Conservation (phyloP, 345 rosid species). For the Dipteronia sinensis region DNA sequence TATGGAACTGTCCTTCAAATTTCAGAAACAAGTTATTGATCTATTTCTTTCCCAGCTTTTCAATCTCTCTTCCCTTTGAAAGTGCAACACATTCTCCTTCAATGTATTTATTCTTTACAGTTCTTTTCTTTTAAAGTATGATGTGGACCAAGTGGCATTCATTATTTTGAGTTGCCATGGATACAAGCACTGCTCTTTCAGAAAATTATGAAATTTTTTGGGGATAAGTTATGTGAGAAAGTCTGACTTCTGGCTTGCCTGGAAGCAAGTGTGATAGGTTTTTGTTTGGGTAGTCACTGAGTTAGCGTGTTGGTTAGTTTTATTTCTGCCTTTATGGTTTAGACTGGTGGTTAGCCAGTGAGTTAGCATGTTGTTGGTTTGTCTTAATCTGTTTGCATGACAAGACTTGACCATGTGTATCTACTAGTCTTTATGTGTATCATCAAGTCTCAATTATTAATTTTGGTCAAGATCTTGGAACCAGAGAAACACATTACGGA, state of each 20-base stretch:
- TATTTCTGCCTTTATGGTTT: background rate
- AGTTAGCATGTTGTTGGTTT: background rate
- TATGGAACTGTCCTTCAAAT: background rate
- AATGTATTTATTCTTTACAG: background rate
- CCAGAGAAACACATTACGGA: background rate
- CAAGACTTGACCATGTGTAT: background rate
- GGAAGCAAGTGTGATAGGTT: background rate
- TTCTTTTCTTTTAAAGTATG: background rate
- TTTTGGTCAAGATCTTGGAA: constrained; percentile 16
- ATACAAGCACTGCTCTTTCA: background rate
- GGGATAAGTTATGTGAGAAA: background rate
- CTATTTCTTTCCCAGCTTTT: background rate
- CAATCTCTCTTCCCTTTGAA: background rate
- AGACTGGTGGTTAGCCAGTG: constrained; percentile 1
- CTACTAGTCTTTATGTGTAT: background rate
- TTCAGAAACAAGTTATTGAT: background rate
- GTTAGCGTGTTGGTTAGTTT: background rate
- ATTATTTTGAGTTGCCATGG: background rate
- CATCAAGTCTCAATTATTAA: background rate
- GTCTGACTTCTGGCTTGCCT: background rate
- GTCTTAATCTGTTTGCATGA: background rate
- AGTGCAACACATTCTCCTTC: background rate
- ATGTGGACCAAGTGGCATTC: background rate
- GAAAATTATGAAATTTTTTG: background rate
- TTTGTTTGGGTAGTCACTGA: background rate